Evolutionary conservation across 1,284 basidiomycete genomes (phyloP).

Genomic region (Uromyces viciae-fabae): DNA sequence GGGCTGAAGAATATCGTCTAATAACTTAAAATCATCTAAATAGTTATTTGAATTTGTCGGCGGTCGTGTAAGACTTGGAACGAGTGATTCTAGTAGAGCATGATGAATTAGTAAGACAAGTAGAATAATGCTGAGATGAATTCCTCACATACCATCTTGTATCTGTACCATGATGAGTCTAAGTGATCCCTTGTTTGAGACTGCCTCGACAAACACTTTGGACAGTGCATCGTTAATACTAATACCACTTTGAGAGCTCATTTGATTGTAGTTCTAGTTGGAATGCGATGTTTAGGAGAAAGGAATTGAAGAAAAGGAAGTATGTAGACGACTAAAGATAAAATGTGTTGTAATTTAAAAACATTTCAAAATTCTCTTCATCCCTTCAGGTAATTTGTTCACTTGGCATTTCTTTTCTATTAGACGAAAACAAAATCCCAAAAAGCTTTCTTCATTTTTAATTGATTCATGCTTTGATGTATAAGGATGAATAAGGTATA

Average conservation of each 20-base stretch:
- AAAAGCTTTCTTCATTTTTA: no score
- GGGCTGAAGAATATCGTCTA: slow-evolving; percentile 23
- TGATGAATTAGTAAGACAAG: not conserved
- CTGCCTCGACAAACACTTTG: slow-evolving; percentile 23
- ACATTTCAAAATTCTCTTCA: no score
- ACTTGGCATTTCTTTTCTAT: no score
- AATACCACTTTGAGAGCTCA: slow-evolving; percentile 43
- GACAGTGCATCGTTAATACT: slow-evolving; percentile 18
- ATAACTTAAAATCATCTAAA: slow-evolving; percentile 29
- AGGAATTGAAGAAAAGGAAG: no score
- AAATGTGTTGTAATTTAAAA: no score
- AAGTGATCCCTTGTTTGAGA: not conserved
- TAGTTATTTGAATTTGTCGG: slow-evolving; percentile 7
- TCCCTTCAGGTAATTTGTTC: no score
- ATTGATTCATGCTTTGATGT: no score
- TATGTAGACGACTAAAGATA: no score
- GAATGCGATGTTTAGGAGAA: no score
- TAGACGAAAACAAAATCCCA: no score
- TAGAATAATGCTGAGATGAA: not conserved
- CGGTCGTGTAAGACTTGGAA: not conserved
- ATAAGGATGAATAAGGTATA: no score
- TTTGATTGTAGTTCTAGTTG: not conserved
- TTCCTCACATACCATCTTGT: slow-evolving; percentile 26
- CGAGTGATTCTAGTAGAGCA: slow-evolving; percentile 6
- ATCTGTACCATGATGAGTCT: slow-evolving; percentile 30